phyloP scores from a whole-genome alignment of 352 stramenopile genomes.

The Phytophthora lateralis region DNA sequence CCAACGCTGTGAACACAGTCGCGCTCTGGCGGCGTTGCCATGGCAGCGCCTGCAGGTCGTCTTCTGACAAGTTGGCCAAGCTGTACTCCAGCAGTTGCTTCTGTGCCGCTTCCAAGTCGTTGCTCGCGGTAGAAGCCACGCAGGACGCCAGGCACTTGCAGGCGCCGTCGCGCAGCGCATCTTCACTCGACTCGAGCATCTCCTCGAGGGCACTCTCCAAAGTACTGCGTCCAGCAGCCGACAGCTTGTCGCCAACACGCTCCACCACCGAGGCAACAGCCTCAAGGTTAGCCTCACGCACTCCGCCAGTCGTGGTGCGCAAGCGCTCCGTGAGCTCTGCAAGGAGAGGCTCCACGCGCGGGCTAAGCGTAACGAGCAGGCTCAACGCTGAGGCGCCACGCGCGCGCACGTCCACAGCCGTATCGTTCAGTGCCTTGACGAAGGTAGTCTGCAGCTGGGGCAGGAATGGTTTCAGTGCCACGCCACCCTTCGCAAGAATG shows the following conservation, averaged over 20 bases:
- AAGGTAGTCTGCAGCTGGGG: constrained; percentile 99
- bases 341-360: constrained; percentile 95
- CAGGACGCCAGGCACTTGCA: constrained; percentile 70
- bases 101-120: constrained; percentile 33
- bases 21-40: constrained; percentile 75
- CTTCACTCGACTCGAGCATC: constrained; percentile 68
- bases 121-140: constrained; percentile 55
- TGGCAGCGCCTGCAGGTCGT: constrained; percentile 41
- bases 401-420: constrained; percentile 91
- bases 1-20: constrained; percentile 55
- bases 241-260: constrained; percentile 76
- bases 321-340: constrained; percentile 93
- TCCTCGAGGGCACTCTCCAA: constrained; percentile 73
- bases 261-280: constrained; percentile 71
- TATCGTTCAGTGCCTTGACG: constrained; percentile 98
- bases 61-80: constrained; percentile 44
- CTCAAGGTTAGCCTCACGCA: constrained; percentile 82
- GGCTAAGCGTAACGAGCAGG: constrained; percentile 94
- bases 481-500: constrained; percentile 96
- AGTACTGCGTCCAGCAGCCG: constrained; percentile 41
- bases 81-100: constrained; percentile 54
- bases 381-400: constrained; percentile 92
- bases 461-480: constrained; percentile 98
- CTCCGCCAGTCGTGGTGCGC: constrained; percentile 59
- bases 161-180: constrained; percentile 64